These are phyloP conservation scores for Achaetomiella virescens DNA, from an alignment of 495 filamentous ascomycete species.

Conservation along the genomic window DNA sequence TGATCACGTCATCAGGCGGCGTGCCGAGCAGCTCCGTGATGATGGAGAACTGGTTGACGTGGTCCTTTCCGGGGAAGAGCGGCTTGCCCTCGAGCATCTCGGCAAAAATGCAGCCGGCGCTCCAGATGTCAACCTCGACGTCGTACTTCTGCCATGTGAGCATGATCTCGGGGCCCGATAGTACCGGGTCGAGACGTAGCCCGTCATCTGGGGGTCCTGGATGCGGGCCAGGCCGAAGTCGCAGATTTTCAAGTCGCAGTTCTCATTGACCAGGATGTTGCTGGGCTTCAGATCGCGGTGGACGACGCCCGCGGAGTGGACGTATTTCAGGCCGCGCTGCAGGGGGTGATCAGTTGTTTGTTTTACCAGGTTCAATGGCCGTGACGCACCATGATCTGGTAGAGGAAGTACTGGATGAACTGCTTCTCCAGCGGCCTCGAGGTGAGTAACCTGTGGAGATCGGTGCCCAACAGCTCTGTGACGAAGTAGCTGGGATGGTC, in stretches of 20 bases:
- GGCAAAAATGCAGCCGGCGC: conserved; percentile 96
- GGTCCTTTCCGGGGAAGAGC: conserved; percentile 96
- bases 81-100: conserved; percentile 99
- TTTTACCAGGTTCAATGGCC: neutral
- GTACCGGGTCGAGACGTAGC: conserved; percentile 97
- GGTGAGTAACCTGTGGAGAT: conserved; percentile 90
- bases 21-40: conserved; percentile 97
- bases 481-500: conserved; percentile 76
- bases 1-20: conserved; percentile 97
- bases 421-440: conserved; percentile 96
- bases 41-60: conserved; percentile 99
- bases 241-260: conserved; percentile 98
- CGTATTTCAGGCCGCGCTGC: conserved; percentile 95
- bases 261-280: conserved; percentile 99
- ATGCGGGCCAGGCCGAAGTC: conserved; percentile 96
- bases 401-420: conserved; percentile 99
- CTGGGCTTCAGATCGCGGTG: conserved; percentile 96
- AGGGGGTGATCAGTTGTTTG: conserved; percentile 28
- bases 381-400: conserved; percentile 83
- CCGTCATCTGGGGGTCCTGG: conserved; percentile 99
- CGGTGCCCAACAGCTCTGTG: conserved; percentile 93
- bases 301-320: conserved; percentile 96
- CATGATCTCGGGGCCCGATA: conserved; percentile 99
- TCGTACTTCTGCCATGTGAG: conserved; percentile 99
- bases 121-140: conserved; percentile 99